phyloP scores from a whole-genome alignment of 1,139 yeast genomes.

The Zygosaccharomyces pseudobailii region DNA sequence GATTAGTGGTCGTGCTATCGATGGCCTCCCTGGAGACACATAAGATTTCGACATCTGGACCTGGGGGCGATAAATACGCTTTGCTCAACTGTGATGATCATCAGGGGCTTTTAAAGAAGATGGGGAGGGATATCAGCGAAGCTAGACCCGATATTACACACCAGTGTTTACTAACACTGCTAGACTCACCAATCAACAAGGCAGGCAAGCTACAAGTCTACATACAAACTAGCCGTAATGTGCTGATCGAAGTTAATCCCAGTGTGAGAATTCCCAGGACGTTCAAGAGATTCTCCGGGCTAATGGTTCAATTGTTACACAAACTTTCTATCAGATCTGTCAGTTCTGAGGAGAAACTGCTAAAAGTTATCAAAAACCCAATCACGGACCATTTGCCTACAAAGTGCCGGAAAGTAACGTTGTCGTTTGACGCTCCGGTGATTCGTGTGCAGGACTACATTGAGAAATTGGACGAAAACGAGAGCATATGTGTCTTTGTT shows the following conservation, averaged over 20 bases:
- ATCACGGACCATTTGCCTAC: constrained; percentile 95
- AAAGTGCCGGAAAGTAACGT: constrained; percentile 87
- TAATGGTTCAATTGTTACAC: constrained; percentile 94
- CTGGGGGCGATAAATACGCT: constrained; percentile 90
- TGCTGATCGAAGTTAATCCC: constrained; percentile 91
- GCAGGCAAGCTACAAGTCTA: constrained; percentile 96
- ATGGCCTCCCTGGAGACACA: constrained; percentile 96
- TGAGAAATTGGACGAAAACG: constrained; percentile 71
- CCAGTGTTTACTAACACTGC: constrained; percentile 83
- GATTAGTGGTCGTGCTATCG: constrained; percentile 86
- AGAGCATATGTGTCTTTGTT: constrained; percentile 94
- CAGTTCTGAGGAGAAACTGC: constrained; percentile 86
- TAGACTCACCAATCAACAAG: constrained; percentile 94
- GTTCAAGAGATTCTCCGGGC: constrained; percentile 92
- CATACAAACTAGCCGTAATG: constrained; percentile 93
- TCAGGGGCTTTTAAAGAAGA: constrained; percentile 88
- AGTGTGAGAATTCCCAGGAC: constrained; percentile 97
- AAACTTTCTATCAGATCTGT: constrained; percentile 90
- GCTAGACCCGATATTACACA: constrained; percentile 98
- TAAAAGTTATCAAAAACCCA: constrained; percentile 93
- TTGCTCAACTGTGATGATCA: constrained; percentile 95
- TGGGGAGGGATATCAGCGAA: constrained; percentile 96
- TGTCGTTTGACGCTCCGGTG: constrained; percentile 91
- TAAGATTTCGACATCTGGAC: constrained; percentile 68
- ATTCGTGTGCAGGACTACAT: constrained; percentile 87